These are phyloP conservation scores for Fraxinus platypoda DNA, from an alignment of 305 asterid species.

Conservation along the genomic window DNA sequence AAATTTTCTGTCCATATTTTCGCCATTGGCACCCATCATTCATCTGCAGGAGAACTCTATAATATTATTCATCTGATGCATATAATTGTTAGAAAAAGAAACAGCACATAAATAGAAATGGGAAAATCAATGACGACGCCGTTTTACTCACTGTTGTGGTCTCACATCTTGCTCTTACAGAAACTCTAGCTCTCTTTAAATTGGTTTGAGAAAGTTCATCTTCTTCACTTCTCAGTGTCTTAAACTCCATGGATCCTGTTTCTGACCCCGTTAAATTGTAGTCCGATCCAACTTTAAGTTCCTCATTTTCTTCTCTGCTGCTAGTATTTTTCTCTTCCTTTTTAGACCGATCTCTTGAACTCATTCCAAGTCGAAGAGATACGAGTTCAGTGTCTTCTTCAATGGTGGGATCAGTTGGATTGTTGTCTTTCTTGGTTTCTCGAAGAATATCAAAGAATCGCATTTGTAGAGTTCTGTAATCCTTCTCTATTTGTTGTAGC, in stretches of 20 bases:
- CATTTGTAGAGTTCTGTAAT: slow-evolving; percentile 57
- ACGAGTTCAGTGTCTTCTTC: slow-evolving; percentile 46
- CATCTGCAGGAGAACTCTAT: slow-evolving; percentile 42
- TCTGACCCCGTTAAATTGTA: background rate
- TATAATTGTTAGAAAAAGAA: background rate
- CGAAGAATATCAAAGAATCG: slow-evolving; percentile 32
- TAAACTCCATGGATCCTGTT: slow-evolving; percentile 20
- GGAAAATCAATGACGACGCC: background rate
- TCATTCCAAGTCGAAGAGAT: slow-evolving; percentile 71
- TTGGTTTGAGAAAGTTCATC: slow-evolving; percentile 54
- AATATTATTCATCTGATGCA: background rate
- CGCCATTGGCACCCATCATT: slow-evolving; percentile 96
- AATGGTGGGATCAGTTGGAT: background rate
- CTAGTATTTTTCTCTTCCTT: slow-evolving; percentile 24
- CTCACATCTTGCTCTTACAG: slow-evolving; percentile 77
- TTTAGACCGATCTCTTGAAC: slow-evolving; percentile 28
- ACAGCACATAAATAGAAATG: background rate
- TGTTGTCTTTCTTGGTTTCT: slow-evolving; percentile 19
- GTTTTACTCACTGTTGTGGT: slow-evolving; percentile 62
- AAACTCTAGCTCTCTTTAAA: slow-evolving; percentile 80
- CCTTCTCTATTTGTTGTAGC: slow-evolving; percentile 52
- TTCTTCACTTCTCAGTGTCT: slow-evolving; percentile 40
- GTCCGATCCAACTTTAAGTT: slow-evolving; percentile 41
- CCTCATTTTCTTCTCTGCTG: slow-evolving; percentile 28
- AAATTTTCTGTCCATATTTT: slow-evolving; percentile 81